A percentile compares a stretch with the other conserved stretches of the same genome.
phyloP scores from a whole-genome alignment of 345 rosid genomes.

The Populus tremula region DNA sequence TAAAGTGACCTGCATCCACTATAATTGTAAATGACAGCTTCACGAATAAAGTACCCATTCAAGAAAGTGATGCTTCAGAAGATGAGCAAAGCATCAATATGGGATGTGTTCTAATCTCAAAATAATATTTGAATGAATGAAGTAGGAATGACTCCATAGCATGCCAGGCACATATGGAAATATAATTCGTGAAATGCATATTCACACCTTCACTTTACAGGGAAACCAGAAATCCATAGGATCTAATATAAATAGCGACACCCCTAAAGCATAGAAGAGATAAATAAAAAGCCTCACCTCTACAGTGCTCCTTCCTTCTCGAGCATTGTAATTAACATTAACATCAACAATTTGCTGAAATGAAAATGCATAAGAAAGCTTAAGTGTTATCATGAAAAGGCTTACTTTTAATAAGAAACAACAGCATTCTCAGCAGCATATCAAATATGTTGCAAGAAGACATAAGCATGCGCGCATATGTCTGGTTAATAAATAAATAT shows the following conservation, averaged over 20 bases:
- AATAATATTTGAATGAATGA: background rate
- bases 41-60: background rate
- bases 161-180: background rate
- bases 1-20: background rate
- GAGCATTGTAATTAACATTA: slow-evolving; percentile 63
- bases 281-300: slow-evolving; percentile 40
- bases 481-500: background rate
- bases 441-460: no score
- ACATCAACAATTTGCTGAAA: slow-evolving; percentile 64
- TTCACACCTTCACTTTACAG: no score
- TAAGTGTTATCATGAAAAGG: background rate
- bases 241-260: background rate
- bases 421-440: no score
- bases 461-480: no score
- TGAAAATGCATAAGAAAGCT: slow-evolving; percentile 7
- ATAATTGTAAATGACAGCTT: background rate
- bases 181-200: background rate
- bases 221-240: background rate
- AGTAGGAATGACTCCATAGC: background rate
- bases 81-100: background rate
- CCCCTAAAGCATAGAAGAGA: background rate
- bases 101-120: background rate
- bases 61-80: background rate
- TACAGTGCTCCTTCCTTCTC: slow-evolving; percentile 76
- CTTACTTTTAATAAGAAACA: no score